phyloP scores from a whole-genome alignment of 1,284 basidiomycete genomes.

The Agaricales sp. region DNA sequence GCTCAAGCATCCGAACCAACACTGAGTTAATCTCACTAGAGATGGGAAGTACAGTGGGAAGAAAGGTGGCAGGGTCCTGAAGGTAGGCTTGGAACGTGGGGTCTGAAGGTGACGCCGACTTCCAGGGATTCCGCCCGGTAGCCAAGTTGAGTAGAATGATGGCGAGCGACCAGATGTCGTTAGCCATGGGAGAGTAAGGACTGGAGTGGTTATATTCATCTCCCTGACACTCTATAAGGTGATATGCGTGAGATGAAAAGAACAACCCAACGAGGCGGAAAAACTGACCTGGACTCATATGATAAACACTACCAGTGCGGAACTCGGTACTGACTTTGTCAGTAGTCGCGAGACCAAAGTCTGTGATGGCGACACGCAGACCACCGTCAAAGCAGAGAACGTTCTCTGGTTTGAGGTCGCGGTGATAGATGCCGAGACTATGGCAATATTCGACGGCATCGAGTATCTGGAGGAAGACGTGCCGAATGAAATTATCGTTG shows the following conservation, averaged over 20 bases:
- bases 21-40: conserved; percentile 61
- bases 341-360: conserved; percentile 94
- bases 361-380: conserved; percentile 80
- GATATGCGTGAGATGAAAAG: conserved; percentile 8
- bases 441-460: conserved; percentile 91
- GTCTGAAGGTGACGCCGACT: conserved; percentile 78
- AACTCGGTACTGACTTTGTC: conserved; percentile 86
- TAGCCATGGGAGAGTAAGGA: conserved; percentile 79
- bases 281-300: conserved; percentile 84
- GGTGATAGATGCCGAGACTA: no score
- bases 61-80: conserved; percentile 50
- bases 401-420: conserved; percentile 98
- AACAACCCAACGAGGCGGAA: no score
- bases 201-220: conserved; percentile 61
- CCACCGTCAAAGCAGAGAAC: conserved; percentile 83
- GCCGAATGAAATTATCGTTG: conserved; percentile 74
- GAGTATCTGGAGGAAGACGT: conserved; percentile 86
- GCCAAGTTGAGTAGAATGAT: conserved; percentile 94
- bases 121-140: conserved; percentile 96
- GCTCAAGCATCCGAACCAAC: conserved; percentile 59
- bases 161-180: conserved; percentile 97
- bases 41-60: conserved; percentile 67
- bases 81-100: conserved; percentile 72
- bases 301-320: conserved; percentile 92
- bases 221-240: conserved; percentile 77